Base-by-base conservation (phyloP, 345 rosid genomes). In the Abelmoschus esculentus region DNA sequence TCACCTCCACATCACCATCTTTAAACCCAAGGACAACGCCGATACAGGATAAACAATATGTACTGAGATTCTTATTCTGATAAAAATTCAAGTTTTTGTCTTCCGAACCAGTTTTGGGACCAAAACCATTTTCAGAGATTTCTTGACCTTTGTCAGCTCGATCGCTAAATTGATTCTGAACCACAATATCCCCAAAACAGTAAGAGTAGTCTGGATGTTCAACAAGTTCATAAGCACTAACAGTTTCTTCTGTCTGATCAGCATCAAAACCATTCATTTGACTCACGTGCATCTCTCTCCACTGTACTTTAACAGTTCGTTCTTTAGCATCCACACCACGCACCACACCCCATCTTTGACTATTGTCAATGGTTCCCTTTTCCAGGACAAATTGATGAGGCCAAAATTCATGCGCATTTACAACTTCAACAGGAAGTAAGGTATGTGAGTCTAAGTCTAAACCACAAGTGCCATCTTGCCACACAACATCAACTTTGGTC, bases 401-500 rank as follows among this genome's bases (percentile, higher is more conserved):
- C 96, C 89, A 90, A 84, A 95, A 95, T n/a, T 91, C 97, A 65
- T 95, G 92, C 53, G 86, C 81, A 77, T 87, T 88, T 7, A 83
- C 74, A 68, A 75, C 72, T 40, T 83, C 84, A 58, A 90, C 67
- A 13, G 96, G 96, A 67, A 87, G 80, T 69, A 95, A 68, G 66
- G 82, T 80, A 72, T 77, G 83, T 10, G 96, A 82, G 69, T 87
- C 90, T 69, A 91, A 65, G 68, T 80, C 89, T 46, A 72, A 28
- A 11, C 83, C 85, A 73, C 77, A 79, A 73, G 80, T 75, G 55
- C 96, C 84, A 73, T 95, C 93, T 83, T 95, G 97, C 99, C 99
- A 95, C 73, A 76, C 63, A 58, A 95, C 85, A 80, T 90, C 93
- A 66, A 90, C 91, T 73, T 46, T 80, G 67, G 82, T 80, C 80